These are phyloP conservation scores for Hsuehochloa calcarea DNA, from an alignment of 176 grass and related monocot genomes.

Conservation along the genomic window DNA sequence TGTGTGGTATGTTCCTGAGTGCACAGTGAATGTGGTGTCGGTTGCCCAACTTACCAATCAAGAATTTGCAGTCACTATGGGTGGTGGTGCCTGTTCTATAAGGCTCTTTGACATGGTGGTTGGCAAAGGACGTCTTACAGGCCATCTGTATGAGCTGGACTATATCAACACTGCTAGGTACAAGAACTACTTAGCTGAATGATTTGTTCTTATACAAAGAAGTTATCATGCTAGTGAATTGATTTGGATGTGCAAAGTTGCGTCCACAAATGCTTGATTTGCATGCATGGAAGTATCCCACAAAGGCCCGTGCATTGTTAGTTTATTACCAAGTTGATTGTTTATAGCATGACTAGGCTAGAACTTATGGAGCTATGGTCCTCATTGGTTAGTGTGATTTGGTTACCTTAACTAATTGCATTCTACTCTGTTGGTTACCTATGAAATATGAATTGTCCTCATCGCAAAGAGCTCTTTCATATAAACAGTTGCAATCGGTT, in stretches of 20 bases:
- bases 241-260: neutral
- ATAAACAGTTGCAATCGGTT: too few relatives aligned
- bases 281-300: neutral
- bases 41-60: neutral
- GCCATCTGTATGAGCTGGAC: neutral
- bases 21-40: neutral
- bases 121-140: neutral
- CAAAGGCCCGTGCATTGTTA: neutral
- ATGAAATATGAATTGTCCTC: too few relatives aligned
- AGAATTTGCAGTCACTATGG: neutral
- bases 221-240: neutral
- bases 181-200: neutral
- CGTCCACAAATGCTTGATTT: neutral
- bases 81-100: neutral
- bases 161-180: constrained; percentile 11
- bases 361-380: too few relatives aligned
- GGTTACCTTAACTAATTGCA: too few relatives aligned
- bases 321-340: neutral
- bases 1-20: constrained; percentile 23
- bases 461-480: too few relatives aligned
- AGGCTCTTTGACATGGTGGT: neutral
- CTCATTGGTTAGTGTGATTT: too few relatives aligned
- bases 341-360: too few relatives aligned
- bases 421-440: too few relatives aligned
- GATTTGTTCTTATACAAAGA: neutral